Percentiles rank a stretch among this genome's conserved stretches.
Conservation (phyloP, 306 rosid species). For the Cucurbita maxima region DNA sequence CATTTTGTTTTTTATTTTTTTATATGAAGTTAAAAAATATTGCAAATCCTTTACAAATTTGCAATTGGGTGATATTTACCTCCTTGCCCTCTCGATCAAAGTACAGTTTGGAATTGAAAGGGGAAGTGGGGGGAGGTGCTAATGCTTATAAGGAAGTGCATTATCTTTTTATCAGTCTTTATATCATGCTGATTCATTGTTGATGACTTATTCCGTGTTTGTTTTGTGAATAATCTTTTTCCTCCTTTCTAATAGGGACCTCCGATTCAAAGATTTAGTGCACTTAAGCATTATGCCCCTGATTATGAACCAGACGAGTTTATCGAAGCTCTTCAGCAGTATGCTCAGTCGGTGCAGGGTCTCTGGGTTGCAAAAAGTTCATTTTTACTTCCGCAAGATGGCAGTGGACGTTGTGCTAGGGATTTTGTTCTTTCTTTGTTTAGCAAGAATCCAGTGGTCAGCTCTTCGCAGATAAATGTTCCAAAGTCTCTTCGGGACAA, state of each 20-base stretch:
- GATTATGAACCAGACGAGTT: constrained; percentile 42
- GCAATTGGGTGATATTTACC: neutral
- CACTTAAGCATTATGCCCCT: constrained; percentile 62
- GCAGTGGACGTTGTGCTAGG: constrained; percentile 26
- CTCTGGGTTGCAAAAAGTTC: constrained; percentile 64
- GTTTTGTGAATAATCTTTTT: constrained; percentile 6
- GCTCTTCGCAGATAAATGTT: constrained; percentile 23
- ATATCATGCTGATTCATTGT: neutral
- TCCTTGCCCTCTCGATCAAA: neutral
- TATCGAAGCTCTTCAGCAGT: constrained; percentile 40
- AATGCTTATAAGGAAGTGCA: neutral
- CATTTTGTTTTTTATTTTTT: neutral
- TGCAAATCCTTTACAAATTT: neutral
- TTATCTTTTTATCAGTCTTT: neutral
- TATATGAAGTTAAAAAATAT: neutral
- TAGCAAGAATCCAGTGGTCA: constrained; percentile 34
- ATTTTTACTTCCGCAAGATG: constrained; percentile 22
- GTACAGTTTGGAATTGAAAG: neutral
- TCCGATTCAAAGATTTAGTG: constrained; percentile 45
- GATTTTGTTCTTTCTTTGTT: constrained; percentile 34
- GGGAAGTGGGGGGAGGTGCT: neutral
- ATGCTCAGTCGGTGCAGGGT: constrained; percentile 50
- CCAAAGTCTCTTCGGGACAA: constrained; percentile 12
- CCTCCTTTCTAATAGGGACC: constrained; percentile 34
- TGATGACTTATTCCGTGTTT: neutral